Base-by-base conservation (phyloP, 352 stramenopile genomes). In the Phytopythium mirpurense region DNA sequence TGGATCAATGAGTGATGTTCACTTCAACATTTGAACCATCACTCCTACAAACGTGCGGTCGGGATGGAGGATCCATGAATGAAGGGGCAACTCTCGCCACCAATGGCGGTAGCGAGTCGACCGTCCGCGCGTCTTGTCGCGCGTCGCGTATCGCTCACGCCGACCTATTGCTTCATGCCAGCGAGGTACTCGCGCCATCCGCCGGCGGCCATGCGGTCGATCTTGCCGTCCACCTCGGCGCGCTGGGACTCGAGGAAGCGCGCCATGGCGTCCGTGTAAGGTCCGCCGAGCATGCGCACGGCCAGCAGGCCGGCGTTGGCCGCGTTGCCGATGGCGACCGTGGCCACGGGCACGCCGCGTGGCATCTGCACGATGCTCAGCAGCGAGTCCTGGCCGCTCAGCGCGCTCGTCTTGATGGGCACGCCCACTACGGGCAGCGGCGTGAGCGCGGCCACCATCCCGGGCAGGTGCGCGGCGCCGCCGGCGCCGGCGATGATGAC, bases 291-390 rank as follows among this genome's bases (percentile, higher is more conserved):
- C 45, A 98, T 99, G 31, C 96, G 83, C 46, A 99, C 91, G 24
- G 97, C 96, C 51, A 99, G 64, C n/a, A 99, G 66, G 26, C 96
- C 97, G 0, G 96, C 96, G 74, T 99, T 99, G 42, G 81, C 97
- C 15, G 96, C 90, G 78, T 99, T 99, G 53, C 96, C 96, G 62
- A 99, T 99, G 2, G 95, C 96, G 15, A 99, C 96, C 12, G 97
- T 99, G 2, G 97, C 97, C 36, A 99, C 96, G 12, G 97, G 97
- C 32, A 99, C 86, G 48, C 97, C 97, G 32, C 93, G 75, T 35
- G 97, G 97, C 96, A 99, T 99, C 81, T 99, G 97, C 23, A 99
- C 96, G 68, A 99, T 99, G 65, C 90, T 98, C 60, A 98, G 78
- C 14, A 99, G 74, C 42, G 94, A 98, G 75, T 99, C 97, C 49